Evolutionary conservation across 1,284 basidiomycete genomes (phyloP).

Genomic region (Cryptococcus sp.): DNA sequence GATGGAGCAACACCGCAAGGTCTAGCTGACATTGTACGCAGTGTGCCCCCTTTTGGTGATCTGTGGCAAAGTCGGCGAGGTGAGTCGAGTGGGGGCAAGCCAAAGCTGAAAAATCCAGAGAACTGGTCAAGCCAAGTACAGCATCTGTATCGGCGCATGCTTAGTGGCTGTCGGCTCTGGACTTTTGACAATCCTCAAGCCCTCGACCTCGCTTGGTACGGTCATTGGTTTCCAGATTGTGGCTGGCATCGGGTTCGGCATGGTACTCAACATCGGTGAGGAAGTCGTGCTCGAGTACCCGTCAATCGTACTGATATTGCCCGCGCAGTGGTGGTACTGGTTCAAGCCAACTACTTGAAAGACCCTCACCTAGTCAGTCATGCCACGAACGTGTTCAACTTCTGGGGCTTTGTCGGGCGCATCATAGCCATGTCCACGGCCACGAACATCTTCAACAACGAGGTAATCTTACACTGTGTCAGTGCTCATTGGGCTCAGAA

Average conservation of each 20-base stretch:
- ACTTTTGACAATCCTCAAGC: conserved; percentile 21
- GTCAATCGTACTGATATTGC: not conserved
- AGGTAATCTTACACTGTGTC: conserved; percentile 15
- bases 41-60: conserved; percentile 26
- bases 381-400: conserved; percentile 32
- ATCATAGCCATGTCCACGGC: conserved; percentile 31
- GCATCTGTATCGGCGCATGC: conserved; percentile 23
- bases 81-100: conserved; percentile 1
- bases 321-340: conserved; percentile 23
- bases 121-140: conserved; percentile 31
- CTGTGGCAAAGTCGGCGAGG: conserved; percentile 25
- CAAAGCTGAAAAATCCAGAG: conserved; percentile 7
- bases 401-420: conserved; percentile 33
- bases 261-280: conserved; percentile 26
- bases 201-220: conserved; percentile 11
- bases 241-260: conserved; percentile 26
- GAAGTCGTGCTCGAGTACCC: not conserved
- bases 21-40: not conserved
- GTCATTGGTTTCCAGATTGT: conserved; percentile 30
- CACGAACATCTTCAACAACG: conserved; percentile 36
- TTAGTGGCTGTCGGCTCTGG: conserved; percentile 24
- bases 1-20: not conserved
- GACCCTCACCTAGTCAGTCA: conserved; percentile 25
- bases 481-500: not conserved
- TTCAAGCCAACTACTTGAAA: conserved; percentile 26